These are phyloP conservation scores for Fallopia convolvulus DNA, from an alignment of 148 eudicot genomes.

Conservation along the genomic window DNA sequence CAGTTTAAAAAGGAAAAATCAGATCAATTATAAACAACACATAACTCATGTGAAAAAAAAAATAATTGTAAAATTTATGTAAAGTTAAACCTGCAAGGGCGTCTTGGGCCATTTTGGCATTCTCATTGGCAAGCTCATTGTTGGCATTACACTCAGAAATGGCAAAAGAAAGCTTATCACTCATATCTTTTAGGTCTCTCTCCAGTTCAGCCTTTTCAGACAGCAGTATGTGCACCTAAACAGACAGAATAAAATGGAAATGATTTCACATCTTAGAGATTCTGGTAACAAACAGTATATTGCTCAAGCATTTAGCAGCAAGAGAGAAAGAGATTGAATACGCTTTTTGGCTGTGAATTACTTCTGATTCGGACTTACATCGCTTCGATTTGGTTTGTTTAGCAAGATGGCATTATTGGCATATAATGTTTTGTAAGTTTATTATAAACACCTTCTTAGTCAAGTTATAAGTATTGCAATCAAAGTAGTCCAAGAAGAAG, in stretches of 20 bases:
- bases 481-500: not conserved
- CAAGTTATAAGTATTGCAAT: not conserved
- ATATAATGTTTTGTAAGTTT: no score
- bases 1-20: not conserved
- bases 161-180: slow-evolving; percentile 53
- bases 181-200: slow-evolving; percentile 41
- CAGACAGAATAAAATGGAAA: not conserved
- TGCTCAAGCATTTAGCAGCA: not conserved
- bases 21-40: not conserved
- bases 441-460: not conserved
- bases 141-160: slow-evolving; percentile 53
- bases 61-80: not conserved
- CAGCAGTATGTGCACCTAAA: slow-evolving; percentile 44
- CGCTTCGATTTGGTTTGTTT: not conserved
- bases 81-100: slow-evolving; percentile 64
- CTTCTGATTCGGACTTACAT: not conserved
- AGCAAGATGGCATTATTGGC: no score
- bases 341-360: not conserved
- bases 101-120: slow-evolving; percentile 74
- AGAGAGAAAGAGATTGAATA: not conserved
- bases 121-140: slow-evolving; percentile 55
- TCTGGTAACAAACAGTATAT: not conserved
- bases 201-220: slow-evolving; percentile 57
- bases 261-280: not conserved
- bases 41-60: not conserved